phyloP scores from a whole-genome alignment of 441 rosid species.

The Mallotus japonicus region DNA sequence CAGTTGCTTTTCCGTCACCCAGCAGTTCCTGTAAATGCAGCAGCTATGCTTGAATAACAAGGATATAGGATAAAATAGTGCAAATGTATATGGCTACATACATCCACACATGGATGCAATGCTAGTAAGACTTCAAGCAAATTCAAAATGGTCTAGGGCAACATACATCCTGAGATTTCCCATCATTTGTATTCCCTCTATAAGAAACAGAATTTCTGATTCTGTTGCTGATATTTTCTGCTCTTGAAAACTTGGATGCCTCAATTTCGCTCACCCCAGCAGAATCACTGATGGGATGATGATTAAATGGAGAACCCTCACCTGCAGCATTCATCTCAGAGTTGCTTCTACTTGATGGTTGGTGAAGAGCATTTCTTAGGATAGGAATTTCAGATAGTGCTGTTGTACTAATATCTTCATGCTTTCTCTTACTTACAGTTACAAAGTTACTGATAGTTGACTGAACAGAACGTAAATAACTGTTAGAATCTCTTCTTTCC shows the following conservation, averaged over 20 bases:
- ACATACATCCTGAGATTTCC: constrained; percentile 49
- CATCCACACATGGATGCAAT: too few relatives aligned
- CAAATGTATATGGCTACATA: too few relatives aligned
- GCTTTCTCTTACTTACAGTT: constrained; percentile 74
- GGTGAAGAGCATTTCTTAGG: constrained; percentile 48
- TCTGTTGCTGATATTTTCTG: constrained; percentile 33
- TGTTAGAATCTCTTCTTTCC: constrained; percentile 34
- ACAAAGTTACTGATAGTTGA: constrained; percentile 69
- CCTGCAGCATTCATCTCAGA: constrained; percentile 32
- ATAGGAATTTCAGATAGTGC: constrained; percentile 72
- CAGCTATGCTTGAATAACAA: background rate
- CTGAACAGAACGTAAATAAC: constrained; percentile 45
- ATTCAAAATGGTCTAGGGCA: background rate
- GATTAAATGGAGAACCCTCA: constrained; percentile 32
- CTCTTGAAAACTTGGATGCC: constrained; percentile 35
- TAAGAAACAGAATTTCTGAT: constrained; percentile 28
- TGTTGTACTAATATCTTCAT: constrained; percentile 47
- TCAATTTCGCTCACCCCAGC: constrained; percentile 32
- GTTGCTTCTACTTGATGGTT: constrained; percentile 36
- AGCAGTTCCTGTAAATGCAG: constrained; percentile 34
- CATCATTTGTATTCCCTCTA: constrained; percentile 32
- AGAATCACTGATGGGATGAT: constrained; percentile 35
- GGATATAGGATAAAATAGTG: background rate
- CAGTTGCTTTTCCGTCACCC: constrained; percentile 29
- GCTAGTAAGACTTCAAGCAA: background rate